Base-by-base conservation (phyloP, 1,139 yeast genomes). In the Zhuliangozyma blackwelliae region DNA sequence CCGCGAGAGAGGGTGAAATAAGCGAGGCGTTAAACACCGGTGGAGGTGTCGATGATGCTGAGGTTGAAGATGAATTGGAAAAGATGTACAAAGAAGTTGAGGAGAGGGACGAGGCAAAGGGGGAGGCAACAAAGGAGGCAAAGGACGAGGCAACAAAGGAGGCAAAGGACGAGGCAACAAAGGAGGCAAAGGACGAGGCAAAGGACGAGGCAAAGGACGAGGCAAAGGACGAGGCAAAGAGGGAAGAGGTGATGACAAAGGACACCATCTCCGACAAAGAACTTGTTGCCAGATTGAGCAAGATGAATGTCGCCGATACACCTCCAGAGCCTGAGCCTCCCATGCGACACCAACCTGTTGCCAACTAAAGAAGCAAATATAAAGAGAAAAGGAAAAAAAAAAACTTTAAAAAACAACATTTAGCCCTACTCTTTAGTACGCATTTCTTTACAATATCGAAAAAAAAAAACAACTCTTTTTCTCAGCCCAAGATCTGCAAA, bases 401-500 rank as follows among this genome's bases (percentile, higher is more conserved):
- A 16, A n/a, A n/a, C n/a, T n/a, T 16, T 16, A 3, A 16, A 16
- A 16, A 16, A 16, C 16, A 16, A 16, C 16, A 16, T 16, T 16
- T 16, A 16, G 16, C 16, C 16, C 16, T 16, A 16, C 16, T 16
- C 16, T 16, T 16, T 16, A 16, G 16, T 16, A 16, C 4, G 16
- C 16, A 16, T 16, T 16, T 16, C 16, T 16, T 16, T 16, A 16
- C 16, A 16, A 16, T 16, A 16, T 16, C 16, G 4, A 16, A 16
- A 16, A 16, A 16, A 16, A 16, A 16, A 16, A 16, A 16, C 16
- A 16, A 16, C 16, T 4, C 16, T 16, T 9, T 11, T 10, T 11
- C 23, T 32, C 28, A 68, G 31, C 76, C 76, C 47, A 71, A 63
- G 32, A 70, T 71, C 54, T 71, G 77, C 53, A 83, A 68, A 39